Base-by-base conservation (phyloP, 177 flowering plant species). In the Vitis hybrid region DNA sequence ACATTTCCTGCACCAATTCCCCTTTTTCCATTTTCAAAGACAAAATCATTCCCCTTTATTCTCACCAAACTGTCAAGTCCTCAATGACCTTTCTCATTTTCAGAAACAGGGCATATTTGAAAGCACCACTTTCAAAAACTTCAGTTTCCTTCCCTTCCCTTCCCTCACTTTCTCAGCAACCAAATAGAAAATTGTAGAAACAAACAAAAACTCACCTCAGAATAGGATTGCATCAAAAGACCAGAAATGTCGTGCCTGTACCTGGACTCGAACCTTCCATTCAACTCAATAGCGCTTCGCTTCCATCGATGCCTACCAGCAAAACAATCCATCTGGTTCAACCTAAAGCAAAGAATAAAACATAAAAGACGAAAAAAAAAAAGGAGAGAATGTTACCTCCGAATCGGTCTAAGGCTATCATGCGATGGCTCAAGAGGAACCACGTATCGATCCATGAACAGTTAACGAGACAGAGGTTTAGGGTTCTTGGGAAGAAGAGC, bases 201-300 rank as follows among this genome's bases (percentile, higher is more conserved):
- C 55, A 34, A 34, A 48, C 15, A 3, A 63, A 7, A 19, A 22
- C 51, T 52, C 0, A 80, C 88, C 84, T 85, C 66, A 4, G 80
- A 71, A 34, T 78, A 85, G 9, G 88, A 83, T 19, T 83, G 74
- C 71, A 75, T 57, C 12, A 83, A 75, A 59, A 83, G 55, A 22
- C 48, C 54, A 18, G 79, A 80, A 18, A 76, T 20, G 6, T 75
- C 34, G 50, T 78, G 85, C 15, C 78, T 82, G 59, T 83, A 78
- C 64, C 72, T 72, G 19, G 82, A 65, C 13, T 71, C 79, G 12
- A 76, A 63, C 50, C 78, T 72, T 1, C 88, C 86, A 16, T 72
- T 70, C 70, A 85, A 55, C 67, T 85, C 86, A n/a, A 81, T 29
- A 2, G 49, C 4, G 59, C 68, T 71, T 59, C 86, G 66, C 60